Percentiles rank a stretch among this genome's conserved stretches.
phyloP scores from a whole-genome alignment of 2,329 filamentous ascomycete genomes.

The Neoascochyta sp. region DNA sequence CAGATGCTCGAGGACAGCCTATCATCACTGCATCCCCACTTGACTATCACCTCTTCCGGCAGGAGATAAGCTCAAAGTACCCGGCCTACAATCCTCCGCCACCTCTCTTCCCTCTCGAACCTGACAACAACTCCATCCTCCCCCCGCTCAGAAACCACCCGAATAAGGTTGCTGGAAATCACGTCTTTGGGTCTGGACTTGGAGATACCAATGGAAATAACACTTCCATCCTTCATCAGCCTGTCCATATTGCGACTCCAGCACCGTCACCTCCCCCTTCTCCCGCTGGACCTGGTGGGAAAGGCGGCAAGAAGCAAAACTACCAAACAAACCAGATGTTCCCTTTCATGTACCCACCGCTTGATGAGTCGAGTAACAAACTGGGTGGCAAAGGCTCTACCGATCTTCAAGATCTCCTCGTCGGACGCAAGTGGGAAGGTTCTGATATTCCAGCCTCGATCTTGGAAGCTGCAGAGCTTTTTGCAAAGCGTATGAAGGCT shows the following conservation, averaged over 20 bases:
- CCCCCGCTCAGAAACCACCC: slow-evolving; percentile 77
- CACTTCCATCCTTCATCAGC: slow-evolving; percentile 83
- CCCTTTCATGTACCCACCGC: slow-evolving; percentile 91
- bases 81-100: slow-evolving; percentile 90
- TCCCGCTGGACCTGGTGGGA: slow-evolving; percentile 75
- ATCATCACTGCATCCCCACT: slow-evolving; percentile 88
- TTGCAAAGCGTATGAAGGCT: slow-evolving; percentile 85
- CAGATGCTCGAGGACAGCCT: slow-evolving; percentile 61
- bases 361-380: slow-evolving; percentile 84
- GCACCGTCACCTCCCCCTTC: slow-evolving; percentile 94
- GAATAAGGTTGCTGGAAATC: slow-evolving; percentile 48
- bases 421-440: slow-evolving; percentile 87
- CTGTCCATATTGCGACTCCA: slow-evolving; percentile 97
- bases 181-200: slow-evolving; percentile 52
- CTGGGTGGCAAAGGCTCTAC: slow-evolving; percentile 85
- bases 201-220: slow-evolving; percentile 45
- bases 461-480: slow-evolving; percentile 87
- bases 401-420: slow-evolving; percentile 72
- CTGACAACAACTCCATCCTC: slow-evolving; percentile 85
- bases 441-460: slow-evolving; percentile 92
- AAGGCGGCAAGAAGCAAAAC: slow-evolving; percentile 96
- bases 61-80: slow-evolving; percentile 97
- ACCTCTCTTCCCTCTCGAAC: slow-evolving; percentile 76
- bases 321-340: slow-evolving; percentile 99
- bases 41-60: slow-evolving; percentile 93